Percentiles rank a stretch among this genome's conserved stretches.
Conservation (phyloP, 2,329 filamentous ascomycete species). For the Thielaviopsis cerberus region DNA sequence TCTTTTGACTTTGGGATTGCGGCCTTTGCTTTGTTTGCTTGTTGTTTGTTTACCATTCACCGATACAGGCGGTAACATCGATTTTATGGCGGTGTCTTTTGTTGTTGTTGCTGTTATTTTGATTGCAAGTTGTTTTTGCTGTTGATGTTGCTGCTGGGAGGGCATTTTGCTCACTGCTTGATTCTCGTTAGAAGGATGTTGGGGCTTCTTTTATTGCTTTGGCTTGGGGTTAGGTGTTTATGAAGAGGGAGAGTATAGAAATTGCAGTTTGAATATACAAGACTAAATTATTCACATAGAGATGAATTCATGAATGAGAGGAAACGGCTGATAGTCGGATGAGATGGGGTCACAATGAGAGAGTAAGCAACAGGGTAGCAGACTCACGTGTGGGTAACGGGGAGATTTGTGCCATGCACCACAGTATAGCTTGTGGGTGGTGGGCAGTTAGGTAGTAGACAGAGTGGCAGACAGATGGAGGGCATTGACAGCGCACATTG, state of each 20-base stretch:
- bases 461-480: too few relatives aligned
- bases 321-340: not conserved
- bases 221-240: not conserved
- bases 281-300: not conserved
- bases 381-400: not conserved
- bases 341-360: not conserved
- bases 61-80: not conserved
- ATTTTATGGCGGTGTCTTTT: not conserved
- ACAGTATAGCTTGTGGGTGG: not conserved
- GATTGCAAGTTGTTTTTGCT: not conserved
- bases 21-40: not conserved
- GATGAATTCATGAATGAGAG: not conserved
- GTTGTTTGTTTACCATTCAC: not conserved
- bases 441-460: too few relatives aligned
- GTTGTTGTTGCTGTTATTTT: not conserved
- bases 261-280: not conserved
- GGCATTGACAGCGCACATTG: too few relatives aligned
- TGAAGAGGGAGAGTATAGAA: not conserved
- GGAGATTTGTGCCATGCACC: not conserved
- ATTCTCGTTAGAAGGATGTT: not conserved
- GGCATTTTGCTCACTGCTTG: not conserved
- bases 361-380: not conserved
- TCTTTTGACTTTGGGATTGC: not conserved
- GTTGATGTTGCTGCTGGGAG: not conserved
- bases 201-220: not conserved